Evolutionary conservation across 176 grass and related monocot genomes (phyloP).

Genomic region (Aechmea fasciata): DNA sequence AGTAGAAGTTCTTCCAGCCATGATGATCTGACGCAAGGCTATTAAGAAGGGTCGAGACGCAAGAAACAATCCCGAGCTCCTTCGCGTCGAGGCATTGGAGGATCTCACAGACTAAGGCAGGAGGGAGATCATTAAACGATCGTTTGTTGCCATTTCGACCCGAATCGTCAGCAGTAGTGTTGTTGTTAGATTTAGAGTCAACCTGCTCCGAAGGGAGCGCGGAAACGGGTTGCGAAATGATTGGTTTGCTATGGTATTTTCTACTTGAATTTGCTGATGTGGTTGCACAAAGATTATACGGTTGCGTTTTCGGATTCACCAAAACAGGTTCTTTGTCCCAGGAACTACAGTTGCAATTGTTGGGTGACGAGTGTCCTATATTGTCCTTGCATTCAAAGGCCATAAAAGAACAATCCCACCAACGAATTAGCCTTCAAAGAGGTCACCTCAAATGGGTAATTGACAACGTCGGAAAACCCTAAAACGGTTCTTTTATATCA

Average conservation of each 20-base stretch:
- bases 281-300: not conserved
- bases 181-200: conserved; percentile 24
- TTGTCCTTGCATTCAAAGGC: conserved; percentile 57
- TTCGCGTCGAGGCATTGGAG: conserved; percentile 74
- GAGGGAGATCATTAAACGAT: conserved; percentile 65
- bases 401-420: conserved; percentile 49
- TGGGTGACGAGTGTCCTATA: conserved; percentile 35
- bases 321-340: conserved; percentile 21
- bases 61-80: conserved; percentile 76
- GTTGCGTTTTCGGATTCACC: conserved; percentile 2
- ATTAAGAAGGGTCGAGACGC: conserved; percentile 62
- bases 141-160: conserved; percentile 2
- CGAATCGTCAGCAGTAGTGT: conserved; percentile 10
- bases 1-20: conserved; percentile 92
- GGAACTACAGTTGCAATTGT: conserved; percentile 22
- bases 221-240: conserved; percentile 22
- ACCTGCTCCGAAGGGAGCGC: conserved; percentile 14
- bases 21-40: conserved; percentile 68
- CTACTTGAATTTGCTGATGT: conserved; percentile 17
- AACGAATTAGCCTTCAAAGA: conserved; percentile 5
- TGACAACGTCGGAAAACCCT: conserved; percentile 4
- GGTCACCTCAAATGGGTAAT: conserved; percentile 3
- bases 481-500: conserved; percentile 11
- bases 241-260: conserved; percentile 25
- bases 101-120: conserved; percentile 65